These are phyloP conservation scores for Dendrocalamus sinicus DNA, from an alignment of 176 grass and related monocot species.

Conservation along the genomic window DNA sequence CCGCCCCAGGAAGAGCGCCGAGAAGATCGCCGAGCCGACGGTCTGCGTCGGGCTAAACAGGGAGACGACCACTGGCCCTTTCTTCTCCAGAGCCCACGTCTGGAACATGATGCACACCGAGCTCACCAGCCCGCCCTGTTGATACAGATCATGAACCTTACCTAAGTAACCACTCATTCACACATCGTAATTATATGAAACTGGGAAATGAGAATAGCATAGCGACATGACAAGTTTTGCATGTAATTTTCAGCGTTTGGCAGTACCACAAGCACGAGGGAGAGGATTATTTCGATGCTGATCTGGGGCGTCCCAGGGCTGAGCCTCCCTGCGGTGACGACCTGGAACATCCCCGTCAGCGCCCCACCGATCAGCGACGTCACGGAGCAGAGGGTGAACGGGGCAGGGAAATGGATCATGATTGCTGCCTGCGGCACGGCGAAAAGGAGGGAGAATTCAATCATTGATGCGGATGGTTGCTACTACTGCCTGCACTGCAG, in stretches of 20 bases:
- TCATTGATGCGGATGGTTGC: background rate
- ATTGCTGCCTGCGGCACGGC: conserved; percentile 56
- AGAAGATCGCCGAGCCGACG: conserved; percentile 66
- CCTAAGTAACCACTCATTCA: background rate
- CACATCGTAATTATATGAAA: background rate
- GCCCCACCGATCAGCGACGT: conserved; percentile 64
- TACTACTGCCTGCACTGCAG: background rate
- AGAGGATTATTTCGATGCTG: conserved; percentile 40
- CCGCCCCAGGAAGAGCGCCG: conserved; percentile 60
- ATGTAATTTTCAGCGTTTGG: background rate
- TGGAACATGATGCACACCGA: conserved; percentile 69
- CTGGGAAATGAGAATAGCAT: background rate
- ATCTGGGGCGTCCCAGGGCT: conserved; percentile 56
- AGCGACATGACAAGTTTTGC: background rate
- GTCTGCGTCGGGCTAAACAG: conserved; percentile 76
- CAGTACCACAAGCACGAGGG: conserved; percentile 57
- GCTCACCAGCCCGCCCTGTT: conserved; percentile 58
- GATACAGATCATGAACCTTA: background rate
- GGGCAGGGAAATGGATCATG: conserved; percentile 67
- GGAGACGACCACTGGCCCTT: conserved; percentile 75
- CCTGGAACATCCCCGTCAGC: conserved; percentile 61
- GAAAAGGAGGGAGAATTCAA: background rate
- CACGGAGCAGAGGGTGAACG: conserved; percentile 61
- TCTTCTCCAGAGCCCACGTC: conserved; percentile 76
- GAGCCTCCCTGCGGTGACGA: conserved; percentile 55